Evolutionary conservation across 768 basidiomycete species (phyloP).

Genomic region (Filobasidium wieringae): DNA sequence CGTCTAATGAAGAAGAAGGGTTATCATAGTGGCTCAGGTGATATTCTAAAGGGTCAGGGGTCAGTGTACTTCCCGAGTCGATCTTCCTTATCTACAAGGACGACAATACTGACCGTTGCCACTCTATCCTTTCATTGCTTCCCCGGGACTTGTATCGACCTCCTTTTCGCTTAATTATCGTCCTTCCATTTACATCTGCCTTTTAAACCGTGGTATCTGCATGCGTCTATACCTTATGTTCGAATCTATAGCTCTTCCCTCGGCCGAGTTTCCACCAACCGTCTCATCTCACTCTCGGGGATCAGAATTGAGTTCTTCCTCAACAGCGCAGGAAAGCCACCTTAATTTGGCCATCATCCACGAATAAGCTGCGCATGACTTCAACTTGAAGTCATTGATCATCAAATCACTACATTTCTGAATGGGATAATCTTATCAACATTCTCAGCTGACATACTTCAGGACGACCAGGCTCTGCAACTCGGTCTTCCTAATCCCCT

Average conservation of each 20-base stretch:
- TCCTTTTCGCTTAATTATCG: background rate
- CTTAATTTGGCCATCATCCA: constrained; percentile 30
- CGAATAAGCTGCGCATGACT: background rate
- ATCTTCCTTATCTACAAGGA: too few species aligned
- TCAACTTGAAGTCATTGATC: background rate
- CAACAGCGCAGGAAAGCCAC: constrained; percentile 36
- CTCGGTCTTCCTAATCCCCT: background rate
- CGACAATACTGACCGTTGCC: background rate
- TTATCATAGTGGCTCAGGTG: constrained; percentile 15
- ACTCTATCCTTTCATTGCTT: background rate
- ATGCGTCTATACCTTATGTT: background rate
- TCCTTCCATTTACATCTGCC: background rate
- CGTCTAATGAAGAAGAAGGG: constrained; percentile 16
- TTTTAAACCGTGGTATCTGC: background rate
- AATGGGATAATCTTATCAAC: constrained; percentile 10
- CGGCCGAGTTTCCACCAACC: constrained; percentile 5
- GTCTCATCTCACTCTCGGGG: constrained; percentile 4
- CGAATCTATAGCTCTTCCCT: background rate
- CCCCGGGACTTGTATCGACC: background rate
- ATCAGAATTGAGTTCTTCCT: constrained; percentile 26
- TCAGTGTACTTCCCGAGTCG: background rate
- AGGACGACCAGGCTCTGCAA: background rate
- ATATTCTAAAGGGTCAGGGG: constrained; percentile 8
- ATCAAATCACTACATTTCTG: background rate
- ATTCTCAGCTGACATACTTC: background rate